Conservation (phyloP, 371 early-diverging fungal species). For the Conidiobolus incongruus region DNA sequence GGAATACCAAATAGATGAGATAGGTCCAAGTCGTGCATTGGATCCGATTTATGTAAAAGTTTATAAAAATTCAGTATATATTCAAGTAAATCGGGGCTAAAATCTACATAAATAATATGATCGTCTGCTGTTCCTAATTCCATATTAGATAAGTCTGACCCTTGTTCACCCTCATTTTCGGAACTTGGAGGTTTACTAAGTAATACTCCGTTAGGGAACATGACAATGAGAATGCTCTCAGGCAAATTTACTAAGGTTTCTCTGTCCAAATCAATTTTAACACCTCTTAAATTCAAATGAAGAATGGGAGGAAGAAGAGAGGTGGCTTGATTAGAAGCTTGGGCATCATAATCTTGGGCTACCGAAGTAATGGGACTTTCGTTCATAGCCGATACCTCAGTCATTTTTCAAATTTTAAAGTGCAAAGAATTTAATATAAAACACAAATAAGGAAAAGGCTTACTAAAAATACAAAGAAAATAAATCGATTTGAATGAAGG, state of each 20-base stretch:
- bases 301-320: conserved; percentile 23
- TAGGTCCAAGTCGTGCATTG: conserved; percentile 4
- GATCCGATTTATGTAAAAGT: conserved; percentile 12
- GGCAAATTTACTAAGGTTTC: conserved; percentile 48
- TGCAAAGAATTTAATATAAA: background rate
- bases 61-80: conserved; percentile 31
- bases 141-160: conserved; percentile 20
- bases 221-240: conserved; percentile 50
- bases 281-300: conserved; percentile 43
- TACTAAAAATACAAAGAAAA: background rate
- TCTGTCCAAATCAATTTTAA: conserved; percentile 40
- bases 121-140: conserved; percentile 23
- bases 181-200: conserved; percentile 13
- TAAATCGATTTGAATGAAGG: background rate
- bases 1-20: conserved; percentile 6
- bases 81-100: conserved; percentile 33
- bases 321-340: background rate
- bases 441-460: background rate
- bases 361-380: background rate
- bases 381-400: background rate
- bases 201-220: conserved; percentile 61
- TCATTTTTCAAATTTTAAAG: background rate
- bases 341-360: background rate
- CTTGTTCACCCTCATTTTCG: conserved; percentile 14
- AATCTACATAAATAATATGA: conserved; percentile 31